These are phyloP conservation scores for Ophiostoma triangulosporum DNA, from an alignment of 2,329 filamentous ascomycete genomes.

Conservation along the genomic window DNA sequence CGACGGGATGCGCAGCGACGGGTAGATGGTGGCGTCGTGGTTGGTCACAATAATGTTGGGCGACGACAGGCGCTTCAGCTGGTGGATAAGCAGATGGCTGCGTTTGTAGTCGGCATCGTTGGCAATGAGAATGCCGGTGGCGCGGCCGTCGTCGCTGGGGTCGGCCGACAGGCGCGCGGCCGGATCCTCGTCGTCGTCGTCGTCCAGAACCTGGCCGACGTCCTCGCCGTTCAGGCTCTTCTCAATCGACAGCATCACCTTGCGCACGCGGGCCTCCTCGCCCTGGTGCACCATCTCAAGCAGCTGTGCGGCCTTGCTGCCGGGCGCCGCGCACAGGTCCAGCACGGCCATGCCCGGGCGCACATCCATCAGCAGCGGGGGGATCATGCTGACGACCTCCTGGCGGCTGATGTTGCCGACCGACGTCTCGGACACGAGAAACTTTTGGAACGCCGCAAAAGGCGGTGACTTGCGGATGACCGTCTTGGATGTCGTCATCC, in stretches of 20 bases:
- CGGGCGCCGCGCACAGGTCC: slow-evolving; percentile 91
- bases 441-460: slow-evolving; percentile 93
- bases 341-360: slow-evolving; percentile 83
- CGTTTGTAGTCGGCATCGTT: slow-evolving; percentile 97
- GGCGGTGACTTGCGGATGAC: slow-evolving; percentile 86
- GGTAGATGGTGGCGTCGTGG: slow-evolving; percentile 92
- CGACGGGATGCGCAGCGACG: slow-evolving; percentile 72
- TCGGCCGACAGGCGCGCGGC: slow-evolving; percentile 42
- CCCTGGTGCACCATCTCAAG: slow-evolving; percentile 88
- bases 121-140: slow-evolving; percentile 83
- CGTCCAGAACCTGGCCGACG: slow-evolving; percentile 27
- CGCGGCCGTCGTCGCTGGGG: slow-evolving; percentile 63
- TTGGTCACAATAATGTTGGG: slow-evolving; percentile 96
- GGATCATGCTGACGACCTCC: slow-evolving; percentile 98
- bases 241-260: slow-evolving; percentile 45
- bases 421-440: slow-evolving; percentile 90
- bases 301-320: slow-evolving; percentile 91
- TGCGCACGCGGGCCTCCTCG: slow-evolving; percentile 73
- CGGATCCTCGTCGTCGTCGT: slow-evolving; percentile 17
- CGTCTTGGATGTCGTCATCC: slow-evolving; percentile 96
- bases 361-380: slow-evolving; percentile 82
- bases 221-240: slow-evolving; percentile 40
- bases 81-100: slow-evolving; percentile 92
- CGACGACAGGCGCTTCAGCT: slow-evolving; percentile 92
- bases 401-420: slow-evolving; percentile 96